A percentile compares a stretch with the other conserved stretches of the same genome.
These are phyloP conservation scores for Eucalyptus tenuipes DNA, from an alignment of 345 rosid genomes.

Conservation along the genomic window DNA sequence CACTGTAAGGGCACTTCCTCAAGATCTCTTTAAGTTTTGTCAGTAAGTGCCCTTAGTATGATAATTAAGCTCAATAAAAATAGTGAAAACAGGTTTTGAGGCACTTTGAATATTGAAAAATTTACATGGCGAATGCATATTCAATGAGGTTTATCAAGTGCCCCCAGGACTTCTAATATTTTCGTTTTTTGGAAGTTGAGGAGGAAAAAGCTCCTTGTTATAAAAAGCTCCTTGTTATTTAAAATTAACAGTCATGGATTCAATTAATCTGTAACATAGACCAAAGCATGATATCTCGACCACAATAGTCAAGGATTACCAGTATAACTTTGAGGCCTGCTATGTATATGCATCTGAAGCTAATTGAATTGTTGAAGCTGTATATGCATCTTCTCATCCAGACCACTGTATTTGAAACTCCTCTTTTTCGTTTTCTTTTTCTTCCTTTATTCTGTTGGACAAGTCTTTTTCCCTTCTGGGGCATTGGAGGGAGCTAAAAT, in stretches of 20 bases:
- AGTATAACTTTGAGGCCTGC: neutral
- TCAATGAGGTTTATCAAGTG: neutral
- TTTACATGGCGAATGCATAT: neutral
- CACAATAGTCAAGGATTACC: neutral
- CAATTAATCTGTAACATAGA: neutral
- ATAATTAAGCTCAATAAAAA: neutral
- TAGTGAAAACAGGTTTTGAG: neutral
- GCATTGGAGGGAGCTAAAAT: neutral
- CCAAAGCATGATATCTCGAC: neutral
- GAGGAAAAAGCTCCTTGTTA: neutral
- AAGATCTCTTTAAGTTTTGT: neutral
- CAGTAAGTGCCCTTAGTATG: neutral
- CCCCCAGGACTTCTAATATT: neutral
- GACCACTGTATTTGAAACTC: neutral
- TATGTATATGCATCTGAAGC: neutral
- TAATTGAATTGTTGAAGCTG: neutral
- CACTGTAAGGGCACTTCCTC: conserved; percentile 41
- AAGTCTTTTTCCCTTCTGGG: neutral
- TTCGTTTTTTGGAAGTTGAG: neutral
- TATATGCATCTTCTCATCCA: neutral
- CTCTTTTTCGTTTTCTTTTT: neutral
- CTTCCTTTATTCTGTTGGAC: neutral
- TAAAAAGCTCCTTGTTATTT: neutral
- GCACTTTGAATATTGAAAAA: neutral
- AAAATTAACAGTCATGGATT: neutral